Evolutionary conservation across 176 grass and related monocot species (phyloP), one percentile per base, ranked within the genome.

Genomic region (Thalia dealbata): DNA sequence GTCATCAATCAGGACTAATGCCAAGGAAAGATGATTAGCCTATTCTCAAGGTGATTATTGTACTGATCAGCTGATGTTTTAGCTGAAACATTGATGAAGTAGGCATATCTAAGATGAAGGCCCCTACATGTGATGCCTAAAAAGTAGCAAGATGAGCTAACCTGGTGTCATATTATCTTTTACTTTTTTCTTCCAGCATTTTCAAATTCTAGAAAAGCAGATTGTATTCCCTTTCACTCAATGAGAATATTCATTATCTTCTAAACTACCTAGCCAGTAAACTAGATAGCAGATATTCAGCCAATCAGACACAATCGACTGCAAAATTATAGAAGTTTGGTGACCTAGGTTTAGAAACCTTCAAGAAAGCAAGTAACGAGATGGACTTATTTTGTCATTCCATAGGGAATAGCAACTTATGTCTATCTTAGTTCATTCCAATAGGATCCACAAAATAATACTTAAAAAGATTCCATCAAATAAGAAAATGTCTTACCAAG

Each of bases 401-500:
- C 4, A 38, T 38, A 38, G 4, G 32, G 32, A 38, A 4, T 38
- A 38, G 3, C 32, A 38, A 38, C 4, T 2, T 1, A 38, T 38
- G 32, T 38, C 32, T 2, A 38, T 38, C 4, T 38, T 38, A 38
- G 1, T 38, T 4, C 32, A 38, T 1, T 38, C 32, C 32, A 38
- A 38, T 38, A 38, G 1, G 32, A 38, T 38, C 32, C 32, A 1
- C 32, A 38, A 43, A 71, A 7, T 18, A 51, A 46, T 2, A 52
- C 2, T 14, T 6, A 38, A 71, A 16, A 67, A 71, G 7, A 48
- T 52, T 70, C 21, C 0, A 69, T n/a, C 66, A 22, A 12, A 55
- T 51, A 59, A 76, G 45, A 56, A 61, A 73, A 78, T 15, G 60
- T 59, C 3, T 78, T 96, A 96, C 92, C 92, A 62, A 97, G 70